A percentile compares a stretch with the other conserved stretches of the same genome.
These are phyloP conservation scores for Paratinospora sagittata DNA, from an alignment of 164 flowering plant species.

Conservation along the genomic window DNA sequence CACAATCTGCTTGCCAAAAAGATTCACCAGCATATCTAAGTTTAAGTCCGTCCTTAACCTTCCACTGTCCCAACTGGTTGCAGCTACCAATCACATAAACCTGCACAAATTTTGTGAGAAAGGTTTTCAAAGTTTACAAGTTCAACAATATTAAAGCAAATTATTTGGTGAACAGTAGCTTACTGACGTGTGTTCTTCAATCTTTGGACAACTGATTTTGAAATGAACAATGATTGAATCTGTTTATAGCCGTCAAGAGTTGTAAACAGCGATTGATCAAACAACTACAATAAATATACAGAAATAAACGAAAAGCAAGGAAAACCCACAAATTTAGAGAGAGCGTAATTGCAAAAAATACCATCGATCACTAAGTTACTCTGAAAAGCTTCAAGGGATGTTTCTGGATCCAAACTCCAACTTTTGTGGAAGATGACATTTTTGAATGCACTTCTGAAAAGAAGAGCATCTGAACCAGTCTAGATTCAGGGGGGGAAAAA, in stretches of 20 bases:
- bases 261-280: neutral
- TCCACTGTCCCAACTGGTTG: conserved; percentile 70
- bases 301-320: neutral
- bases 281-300: neutral
- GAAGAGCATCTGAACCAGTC: conserved; percentile 73
- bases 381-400: conserved; percentile 29
- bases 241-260: conserved; percentile 24
- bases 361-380: conserved; percentile 42
- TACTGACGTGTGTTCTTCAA: conserved; percentile 62
- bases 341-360: conserved; percentile 16
- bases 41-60: conserved; percentile 57
- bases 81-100: conserved; percentile 72
- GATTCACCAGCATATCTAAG: conserved; percentile 73
- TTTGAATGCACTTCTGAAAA: conserved; percentile 83
- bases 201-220: conserved; percentile 75
- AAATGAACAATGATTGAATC: conserved; percentile 69
- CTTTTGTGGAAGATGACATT: conserved; percentile 67
- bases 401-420: conserved; percentile 32
- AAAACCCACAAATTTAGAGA: conserved; percentile 3
- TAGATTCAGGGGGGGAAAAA: conserved; percentile 29
- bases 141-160: neutral
- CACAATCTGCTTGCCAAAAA: conserved; percentile 67
- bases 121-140: neutral
- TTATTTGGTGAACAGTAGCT: conserved; percentile 17
- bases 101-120: conserved; percentile 29